Evolutionary conservation across 148 eudicot genomes (phyloP).

Genomic region (Fagopyrum homotropicum): DNA sequence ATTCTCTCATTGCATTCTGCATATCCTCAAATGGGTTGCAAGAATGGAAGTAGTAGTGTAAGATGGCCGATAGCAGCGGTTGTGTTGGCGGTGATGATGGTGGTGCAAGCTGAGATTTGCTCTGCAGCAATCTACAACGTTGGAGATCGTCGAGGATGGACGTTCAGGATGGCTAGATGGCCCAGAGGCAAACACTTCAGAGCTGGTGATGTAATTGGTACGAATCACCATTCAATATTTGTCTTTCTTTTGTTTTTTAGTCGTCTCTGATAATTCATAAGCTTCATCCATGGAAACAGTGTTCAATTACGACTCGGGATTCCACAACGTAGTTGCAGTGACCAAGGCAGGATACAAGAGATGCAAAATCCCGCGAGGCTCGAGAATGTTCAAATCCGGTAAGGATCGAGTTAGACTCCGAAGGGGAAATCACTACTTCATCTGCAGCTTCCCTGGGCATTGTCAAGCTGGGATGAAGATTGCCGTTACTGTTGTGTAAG

Average conservation of each 20-base stretch:
- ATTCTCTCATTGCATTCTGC: not conserved
- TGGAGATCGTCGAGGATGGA: conserved; percentile 25
- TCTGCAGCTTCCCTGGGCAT: conserved; percentile 26
- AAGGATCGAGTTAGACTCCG: conserved; percentile 16
- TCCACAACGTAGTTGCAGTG: conserved; percentile 30
- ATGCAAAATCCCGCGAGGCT: conserved; percentile 19
- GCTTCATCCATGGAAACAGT: conserved; percentile 13
- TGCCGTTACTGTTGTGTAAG: conserved; percentile 3
- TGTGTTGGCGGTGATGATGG: conserved; percentile 17
- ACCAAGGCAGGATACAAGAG: conserved; percentile 6
- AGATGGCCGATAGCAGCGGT: conserved; percentile 15
- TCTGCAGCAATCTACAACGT: conserved; percentile 22
- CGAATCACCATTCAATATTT: not conserved
- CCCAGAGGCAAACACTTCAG: conserved; percentile 20
- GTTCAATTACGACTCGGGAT: conserved; percentile 19
- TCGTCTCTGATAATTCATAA: too few species aligned
- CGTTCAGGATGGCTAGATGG: conserved; percentile 23
- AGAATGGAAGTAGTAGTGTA: conserved; percentile 30
- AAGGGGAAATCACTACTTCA: conserved; percentile 32
- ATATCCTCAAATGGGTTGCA: conserved; percentile 1
- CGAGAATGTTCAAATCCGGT: conserved; percentile 18
- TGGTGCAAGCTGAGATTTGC: conserved; percentile 14
- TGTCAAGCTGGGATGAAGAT: conserved; percentile 31
- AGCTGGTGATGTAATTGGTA: conserved; percentile 36
- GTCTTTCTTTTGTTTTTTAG: too few species aligned